Evolutionary conservation across 306 rosid species (phyloP).

Genomic region (Albizia julibrissin): DNA sequence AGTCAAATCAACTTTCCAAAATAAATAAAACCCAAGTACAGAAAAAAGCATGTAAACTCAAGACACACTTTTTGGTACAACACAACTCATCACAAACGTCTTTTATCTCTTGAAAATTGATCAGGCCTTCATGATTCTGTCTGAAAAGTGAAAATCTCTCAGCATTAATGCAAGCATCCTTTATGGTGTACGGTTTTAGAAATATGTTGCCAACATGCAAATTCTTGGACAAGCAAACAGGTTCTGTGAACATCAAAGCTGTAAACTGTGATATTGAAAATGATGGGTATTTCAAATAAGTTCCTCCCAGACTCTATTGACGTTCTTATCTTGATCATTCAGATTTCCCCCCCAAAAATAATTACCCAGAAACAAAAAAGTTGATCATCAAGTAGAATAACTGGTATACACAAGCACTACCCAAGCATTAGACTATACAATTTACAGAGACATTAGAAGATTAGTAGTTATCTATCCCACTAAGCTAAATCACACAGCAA

Average conservation of each 20-base stretch:
- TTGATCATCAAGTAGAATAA: background rate
- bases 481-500: background rate
- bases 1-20: background rate
- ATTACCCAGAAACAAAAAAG: background rate
- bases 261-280: constrained; percentile 20
- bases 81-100: background rate
- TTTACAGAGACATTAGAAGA: constrained; percentile 3
- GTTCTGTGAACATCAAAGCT: background rate
- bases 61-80: background rate
- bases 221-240: background rate
- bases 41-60: background rate
- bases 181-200: background rate
- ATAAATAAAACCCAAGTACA: background rate
- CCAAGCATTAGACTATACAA: constrained; percentile 18
- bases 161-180: background rate
- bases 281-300: constrained; percentile 22
- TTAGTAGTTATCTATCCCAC: background rate
- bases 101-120: background rate
- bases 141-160: background rate
- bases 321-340: constrained; percentile 13
- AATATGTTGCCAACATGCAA: background rate
- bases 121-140: background rate
- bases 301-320: constrained; percentile 3
- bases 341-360: background rate
- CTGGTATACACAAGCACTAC: constrained; percentile 27